phyloP scores from a whole-genome alignment of 768 basidiomycete species.

The Epithele typhae region DNA sequence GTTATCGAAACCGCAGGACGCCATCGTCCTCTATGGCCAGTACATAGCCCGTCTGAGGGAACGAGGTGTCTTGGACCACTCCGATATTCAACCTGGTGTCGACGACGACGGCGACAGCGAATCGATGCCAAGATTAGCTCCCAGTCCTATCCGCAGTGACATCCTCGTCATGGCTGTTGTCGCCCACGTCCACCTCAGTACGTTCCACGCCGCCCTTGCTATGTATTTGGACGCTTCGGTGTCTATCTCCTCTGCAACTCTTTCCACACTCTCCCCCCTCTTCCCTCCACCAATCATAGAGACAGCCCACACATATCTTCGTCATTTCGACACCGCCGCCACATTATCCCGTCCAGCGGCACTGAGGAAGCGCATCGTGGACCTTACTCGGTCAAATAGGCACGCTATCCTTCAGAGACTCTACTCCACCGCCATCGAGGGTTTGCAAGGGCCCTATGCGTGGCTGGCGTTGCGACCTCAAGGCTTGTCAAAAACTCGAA shows the following conservation, averaged over 20 bases:
- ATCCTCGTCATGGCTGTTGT: constrained; percentile 51
- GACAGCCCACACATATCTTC: constrained; percentile 42
- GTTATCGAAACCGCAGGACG: constrained; percentile 17
- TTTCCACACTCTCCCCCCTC: constrained; percentile 36
- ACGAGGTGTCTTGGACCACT: constrained; percentile 7
- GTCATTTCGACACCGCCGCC: constrained; percentile 47
- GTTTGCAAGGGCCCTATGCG: constrained; percentile 45
- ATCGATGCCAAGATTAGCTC: too few relatives aligned
- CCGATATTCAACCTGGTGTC: too few relatives aligned
- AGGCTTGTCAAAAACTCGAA: constrained; percentile 20
- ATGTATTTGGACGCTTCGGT: constrained; percentile 36
- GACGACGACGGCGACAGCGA: too few relatives aligned
- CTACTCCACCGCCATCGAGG: constrained; percentile 48
- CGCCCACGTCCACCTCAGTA: constrained; percentile 55
- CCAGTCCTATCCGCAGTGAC: constrained; percentile 14
- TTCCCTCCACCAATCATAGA: constrained; percentile 31
- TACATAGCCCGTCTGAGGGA: constrained; percentile 20
- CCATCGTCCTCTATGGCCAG: constrained; percentile 9
- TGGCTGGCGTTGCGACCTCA: constrained; percentile 45
- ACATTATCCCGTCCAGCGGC: constrained; percentile 46
- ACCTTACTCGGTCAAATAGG: constrained; percentile 36
- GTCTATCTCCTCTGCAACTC: constrained; percentile 31
- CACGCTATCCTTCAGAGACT: constrained; percentile 36
- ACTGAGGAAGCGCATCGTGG: constrained; percentile 46
- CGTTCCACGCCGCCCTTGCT: constrained; percentile 54